Conservation (phyloP, 1,284 basidiomycete species). For the Schizopora paradoxa region DNA sequence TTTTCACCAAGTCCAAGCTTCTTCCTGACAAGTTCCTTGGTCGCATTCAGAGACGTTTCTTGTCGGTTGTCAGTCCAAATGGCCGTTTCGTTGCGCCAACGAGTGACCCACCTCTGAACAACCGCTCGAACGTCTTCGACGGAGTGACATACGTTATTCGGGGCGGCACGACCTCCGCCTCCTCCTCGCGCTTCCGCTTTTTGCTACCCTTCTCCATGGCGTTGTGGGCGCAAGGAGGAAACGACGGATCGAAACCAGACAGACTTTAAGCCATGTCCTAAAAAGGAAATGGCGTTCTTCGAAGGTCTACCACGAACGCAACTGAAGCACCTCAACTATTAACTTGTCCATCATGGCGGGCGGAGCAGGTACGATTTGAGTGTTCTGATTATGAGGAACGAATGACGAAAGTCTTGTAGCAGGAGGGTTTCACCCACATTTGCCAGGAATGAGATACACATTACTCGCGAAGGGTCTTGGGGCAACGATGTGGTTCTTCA, state of each 20-base stretch:
- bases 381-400: slow-evolving; percentile 4
- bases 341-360: slow-evolving; percentile 15
- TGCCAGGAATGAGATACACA: slow-evolving; percentile 71
- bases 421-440: slow-evolving; percentile 81
- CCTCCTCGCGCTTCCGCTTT: slow-evolving; percentile 42
- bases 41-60: slow-evolving; percentile 57
- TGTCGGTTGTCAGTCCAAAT: slow-evolving; percentile 9
- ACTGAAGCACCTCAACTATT: not conserved
- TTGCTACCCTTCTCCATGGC: slow-evolving; percentile 12
- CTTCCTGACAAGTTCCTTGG: slow-evolving; percentile 48
- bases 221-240: not conserved
- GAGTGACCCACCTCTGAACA: slow-evolving; percentile 51
- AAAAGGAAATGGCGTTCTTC: not conserved
- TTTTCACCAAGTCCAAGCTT: slow-evolving; percentile 49
- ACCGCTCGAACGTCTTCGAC: slow-evolving; percentile 50
- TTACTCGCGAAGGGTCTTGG: slow-evolving; percentile 82
- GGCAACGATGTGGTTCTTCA: slow-evolving; percentile 97
- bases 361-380: slow-evolving; percentile 9
- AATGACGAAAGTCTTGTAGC: slow-evolving; percentile 14
- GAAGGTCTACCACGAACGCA: not conserved
- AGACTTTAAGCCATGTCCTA: not conserved
- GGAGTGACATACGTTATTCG: slow-evolving; percentile 51
- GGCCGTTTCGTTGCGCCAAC: slow-evolving; percentile 10
- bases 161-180: slow-evolving; percentile 32
- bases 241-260: not conserved